phyloP scores from a whole-genome alignment of 257 asterid genomes.

The Solanum sejunctum region DNA sequence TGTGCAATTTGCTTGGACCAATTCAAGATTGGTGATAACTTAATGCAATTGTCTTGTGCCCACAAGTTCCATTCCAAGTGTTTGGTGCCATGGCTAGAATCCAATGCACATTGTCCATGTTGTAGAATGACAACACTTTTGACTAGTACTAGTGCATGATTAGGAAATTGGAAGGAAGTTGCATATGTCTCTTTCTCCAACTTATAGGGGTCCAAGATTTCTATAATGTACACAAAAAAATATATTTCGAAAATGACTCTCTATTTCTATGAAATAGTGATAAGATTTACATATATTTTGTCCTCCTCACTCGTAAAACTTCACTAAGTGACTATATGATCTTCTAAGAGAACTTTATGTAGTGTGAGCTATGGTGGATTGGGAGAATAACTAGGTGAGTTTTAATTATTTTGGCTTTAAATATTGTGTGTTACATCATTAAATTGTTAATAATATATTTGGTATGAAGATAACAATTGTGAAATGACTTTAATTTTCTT shows the following conservation, averaged over 20 bases:
- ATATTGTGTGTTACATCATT: neutral
- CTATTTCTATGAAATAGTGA: too few species aligned
- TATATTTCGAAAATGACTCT: neutral
- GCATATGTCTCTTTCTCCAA: neutral
- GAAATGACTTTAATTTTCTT: too few species aligned
- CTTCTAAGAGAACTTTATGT: neutral
- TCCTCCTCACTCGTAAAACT: too few species aligned
- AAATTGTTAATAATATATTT: too few species aligned
- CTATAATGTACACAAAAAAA: neutral
- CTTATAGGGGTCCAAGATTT: neutral
- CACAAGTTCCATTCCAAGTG: conserved; percentile 62
- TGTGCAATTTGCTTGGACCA: conserved; percentile 73
- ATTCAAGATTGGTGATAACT: conserved; percentile 18
- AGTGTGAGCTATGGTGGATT: neutral
- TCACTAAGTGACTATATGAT: neutral
- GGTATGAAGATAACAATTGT: too few species aligned
- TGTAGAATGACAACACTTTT: conserved; percentile 24
- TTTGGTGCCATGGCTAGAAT: conserved; percentile 64
- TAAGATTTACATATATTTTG: too few species aligned
- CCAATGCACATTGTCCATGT: conserved; percentile 59
- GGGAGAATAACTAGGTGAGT: neutral
- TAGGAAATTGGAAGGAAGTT: neutral
- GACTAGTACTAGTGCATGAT: neutral
- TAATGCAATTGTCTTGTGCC: conserved; percentile 57
- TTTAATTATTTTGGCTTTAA: neutral